These are phyloP conservation scores for Albophoma yamanashiensis DNA, from an alignment of 2,329 filamentous ascomycete species.

Conservation along the genomic window DNA sequence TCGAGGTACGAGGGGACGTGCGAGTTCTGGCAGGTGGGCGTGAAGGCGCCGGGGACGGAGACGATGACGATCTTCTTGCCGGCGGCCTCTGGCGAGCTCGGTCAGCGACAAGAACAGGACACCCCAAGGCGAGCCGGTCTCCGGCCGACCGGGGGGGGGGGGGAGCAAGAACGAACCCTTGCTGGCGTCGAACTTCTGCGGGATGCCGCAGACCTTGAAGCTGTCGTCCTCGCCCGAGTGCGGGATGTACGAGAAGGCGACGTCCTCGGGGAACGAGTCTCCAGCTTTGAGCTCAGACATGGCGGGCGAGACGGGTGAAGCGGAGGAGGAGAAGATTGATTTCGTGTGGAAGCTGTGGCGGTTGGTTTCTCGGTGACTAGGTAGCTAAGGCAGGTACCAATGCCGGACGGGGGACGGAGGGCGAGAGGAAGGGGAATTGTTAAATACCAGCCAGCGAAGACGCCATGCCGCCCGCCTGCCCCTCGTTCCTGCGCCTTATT, in stretches of 20 bases:
- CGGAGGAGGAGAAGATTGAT: background rate
- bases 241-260: slow-evolving; percentile 77
- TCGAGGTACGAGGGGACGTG: slow-evolving; percentile 75
- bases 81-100: slow-evolving; percentile 34
- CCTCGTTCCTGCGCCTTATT: background rate
- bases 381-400: too few species aligned
- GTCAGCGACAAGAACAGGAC: background rate
- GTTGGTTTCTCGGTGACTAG: background rate
- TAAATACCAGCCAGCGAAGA: background rate
- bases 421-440: background rate
- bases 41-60: slow-evolving; percentile 64
- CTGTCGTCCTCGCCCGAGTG: slow-evolving; percentile 57
- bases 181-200: slow-evolving; percentile 68
- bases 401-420: background rate
- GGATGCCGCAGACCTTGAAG: slow-evolving; percentile 66
- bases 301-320: slow-evolving; percentile 4
- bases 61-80: slow-evolving; percentile 47
- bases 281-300: slow-evolving; percentile 65
- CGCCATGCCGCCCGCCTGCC: background rate
- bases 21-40: slow-evolving; percentile 70
- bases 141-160: background rate
- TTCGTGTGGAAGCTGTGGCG: background rate
- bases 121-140: background rate
- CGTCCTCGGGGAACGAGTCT: slow-evolving; percentile 70
- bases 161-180: slow-evolving; percentile 56